These are phyloP conservation scores for Pichia deserticola DNA, from an alignment of 805 yeast species.

Conservation along the genomic window DNA sequence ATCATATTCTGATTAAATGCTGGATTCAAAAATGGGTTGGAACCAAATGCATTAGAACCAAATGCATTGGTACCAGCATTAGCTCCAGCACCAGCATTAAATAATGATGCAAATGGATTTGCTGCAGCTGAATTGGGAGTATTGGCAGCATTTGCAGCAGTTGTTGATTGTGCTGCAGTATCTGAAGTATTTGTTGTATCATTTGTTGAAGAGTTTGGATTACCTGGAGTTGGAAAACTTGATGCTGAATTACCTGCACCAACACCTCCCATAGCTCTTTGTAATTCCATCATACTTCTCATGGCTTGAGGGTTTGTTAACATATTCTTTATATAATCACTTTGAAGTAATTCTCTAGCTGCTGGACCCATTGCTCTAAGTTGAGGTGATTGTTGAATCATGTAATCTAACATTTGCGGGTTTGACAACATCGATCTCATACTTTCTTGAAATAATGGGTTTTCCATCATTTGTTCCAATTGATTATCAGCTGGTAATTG, in stretches of 20 bases:
- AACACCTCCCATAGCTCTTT: conserved; percentile 39
- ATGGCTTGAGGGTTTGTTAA: conserved; percentile 77
- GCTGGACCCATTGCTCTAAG: conserved; percentile 84
- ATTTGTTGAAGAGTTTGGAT: conserved; percentile 12
- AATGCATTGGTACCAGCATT: conserved; percentile 8
- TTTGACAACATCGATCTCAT: conserved; percentile 77
- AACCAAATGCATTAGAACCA: conserved; percentile 20
- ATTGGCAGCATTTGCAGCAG: conserved; percentile 10
- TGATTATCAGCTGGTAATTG: conserved; percentile 72
- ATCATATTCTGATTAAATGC: conserved; percentile 42
- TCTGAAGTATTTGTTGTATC: conserved; percentile 7
- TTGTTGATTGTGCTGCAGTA: conserved; percentile 2
- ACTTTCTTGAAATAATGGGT: conserved; percentile 74
- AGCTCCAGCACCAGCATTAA: conserved; percentile 20
- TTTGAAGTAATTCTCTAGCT: conserved; percentile 77
- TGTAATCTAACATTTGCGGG: conserved; percentile 79
- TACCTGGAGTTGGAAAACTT: conserved; percentile 47
- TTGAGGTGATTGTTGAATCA: conserved; percentile 80
- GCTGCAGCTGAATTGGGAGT: conserved; percentile 32
- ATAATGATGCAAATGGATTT: conserved; percentile 39
- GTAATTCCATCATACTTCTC: conserved; percentile 75
- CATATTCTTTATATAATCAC: conserved; percentile 75
- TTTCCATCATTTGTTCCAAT: conserved; percentile 64
- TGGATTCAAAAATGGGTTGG: conserved; percentile 29
- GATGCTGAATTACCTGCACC: conserved; percentile 20